Evolutionary conservation across 2,329 filamentous ascomycete species (phyloP).

Genomic region (Myotisia sp.): DNA sequence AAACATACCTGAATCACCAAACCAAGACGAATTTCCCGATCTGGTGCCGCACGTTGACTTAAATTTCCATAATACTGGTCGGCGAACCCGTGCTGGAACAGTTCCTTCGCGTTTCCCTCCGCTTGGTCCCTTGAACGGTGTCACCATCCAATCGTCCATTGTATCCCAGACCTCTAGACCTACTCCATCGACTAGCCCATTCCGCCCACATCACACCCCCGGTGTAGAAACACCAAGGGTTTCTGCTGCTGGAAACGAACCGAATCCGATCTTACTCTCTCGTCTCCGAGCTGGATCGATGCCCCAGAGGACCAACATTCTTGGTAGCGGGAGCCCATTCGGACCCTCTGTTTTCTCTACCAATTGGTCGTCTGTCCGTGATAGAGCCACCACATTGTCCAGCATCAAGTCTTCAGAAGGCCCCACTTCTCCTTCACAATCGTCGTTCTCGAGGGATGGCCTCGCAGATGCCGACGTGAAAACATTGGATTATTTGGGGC

Average conservation of each 20-base stretch:
- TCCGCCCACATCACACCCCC: slow-evolving; percentile 47
- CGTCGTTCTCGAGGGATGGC: slow-evolving; percentile 72
- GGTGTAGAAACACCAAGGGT: slow-evolving; percentile 28
- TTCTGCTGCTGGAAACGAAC: slow-evolving; percentile 32
- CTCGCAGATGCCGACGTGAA: slow-evolving; percentile 76
- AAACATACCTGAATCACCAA: slow-evolving; percentile 93
- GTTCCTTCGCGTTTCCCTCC: slow-evolving; percentile 90
- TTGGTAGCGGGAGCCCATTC: slow-evolving; percentile 52
- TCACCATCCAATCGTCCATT: slow-evolving; percentile 42
- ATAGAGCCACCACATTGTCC: slow-evolving; percentile 74
- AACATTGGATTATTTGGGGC: slow-evolving; percentile 86
- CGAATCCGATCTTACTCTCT: slow-evolving; percentile 62
- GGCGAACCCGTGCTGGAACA: slow-evolving; percentile 80
- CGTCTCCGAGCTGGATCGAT: slow-evolving; percentile 83
- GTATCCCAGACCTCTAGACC: slow-evolving; percentile 68
- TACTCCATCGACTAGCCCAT: slow-evolving; percentile 76
- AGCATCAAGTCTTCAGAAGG: slow-evolving; percentile 81
- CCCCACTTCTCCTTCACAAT: slow-evolving; percentile 73
- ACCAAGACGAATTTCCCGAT: slow-evolving; percentile 81
- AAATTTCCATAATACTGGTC: slow-evolving; percentile 48
- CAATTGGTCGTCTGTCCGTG: slow-evolving; percentile 67
- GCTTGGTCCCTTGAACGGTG: slow-evolving; percentile 47
- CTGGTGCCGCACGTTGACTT: slow-evolving; percentile 59
- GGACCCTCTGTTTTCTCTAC: slow-evolving; percentile 78
- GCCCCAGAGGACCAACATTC: slow-evolving; percentile 68